phyloP scores from a whole-genome alignment of 1,139 yeast genomes.

The Suhomyces chickasaworum region DNA sequence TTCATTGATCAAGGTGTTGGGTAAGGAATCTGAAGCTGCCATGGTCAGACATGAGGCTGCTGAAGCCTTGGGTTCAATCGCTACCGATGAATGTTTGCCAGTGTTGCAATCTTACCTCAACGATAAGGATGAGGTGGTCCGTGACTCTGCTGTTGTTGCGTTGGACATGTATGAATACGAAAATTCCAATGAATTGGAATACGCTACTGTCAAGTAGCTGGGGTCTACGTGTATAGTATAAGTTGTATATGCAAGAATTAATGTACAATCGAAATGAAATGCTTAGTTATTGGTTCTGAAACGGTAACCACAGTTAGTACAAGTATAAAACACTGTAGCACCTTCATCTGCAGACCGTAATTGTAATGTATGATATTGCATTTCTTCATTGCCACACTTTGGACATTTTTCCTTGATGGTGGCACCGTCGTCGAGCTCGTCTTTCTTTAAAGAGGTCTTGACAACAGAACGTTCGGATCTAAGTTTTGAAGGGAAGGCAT shows the following conservation, averaged over 20 bases:
- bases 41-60: conserved; percentile 99
- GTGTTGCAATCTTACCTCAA: conserved; percentile 75
- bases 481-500: conserved; percentile 89
- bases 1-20: conserved; percentile 76
- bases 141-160: conserved; percentile 96
- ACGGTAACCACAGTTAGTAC: conserved; percentile 89
- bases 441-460: conserved; percentile 74
- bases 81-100: conserved; percentile 94
- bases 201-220: conserved; percentile 46
- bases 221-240: conserved; percentile 9
- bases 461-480: conserved; percentile 85
- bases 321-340: conserved; percentile 92
- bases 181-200: conserved; percentile 81
- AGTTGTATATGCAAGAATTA: conserved; percentile 10
- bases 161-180: conserved; percentile 97
- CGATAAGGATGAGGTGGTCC: conserved; percentile 85
- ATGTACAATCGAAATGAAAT: conserved; percentile 11
- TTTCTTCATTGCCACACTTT: conserved; percentile 95
- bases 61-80: conserved; percentile 96
- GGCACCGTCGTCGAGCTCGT: conserved; percentile 91
- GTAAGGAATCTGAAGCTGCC: conserved; percentile 79
- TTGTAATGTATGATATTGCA: conserved; percentile 96
- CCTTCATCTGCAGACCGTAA: conserved; percentile 99
- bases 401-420: conserved; percentile 97
- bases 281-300: conserved; percentile 84